Percentiles rank a stretch among this genome's conserved stretches.
phyloP scores from a whole-genome alignment of 352 stramenopile species.

The Pythium aphanidermatum region DNA sequence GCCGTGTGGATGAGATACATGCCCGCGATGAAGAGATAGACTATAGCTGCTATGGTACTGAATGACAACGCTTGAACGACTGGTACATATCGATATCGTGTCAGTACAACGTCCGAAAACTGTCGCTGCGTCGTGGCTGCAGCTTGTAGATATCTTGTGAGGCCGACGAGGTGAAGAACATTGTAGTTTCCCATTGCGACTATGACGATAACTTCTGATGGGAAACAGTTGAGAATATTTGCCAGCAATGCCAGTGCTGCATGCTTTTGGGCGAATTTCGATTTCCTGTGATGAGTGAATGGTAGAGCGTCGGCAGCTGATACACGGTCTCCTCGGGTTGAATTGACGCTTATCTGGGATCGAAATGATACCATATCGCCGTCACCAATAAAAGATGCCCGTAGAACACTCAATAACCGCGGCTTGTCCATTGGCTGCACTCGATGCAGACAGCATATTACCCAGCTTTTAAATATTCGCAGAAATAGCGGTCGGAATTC shows the following conservation, averaged over 20 bases:
- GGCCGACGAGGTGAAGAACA: conserved; percentile 36
- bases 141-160: conserved; percentile 23
- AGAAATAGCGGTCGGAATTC: conserved; percentile 1
- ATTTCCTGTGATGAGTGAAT: not conserved
- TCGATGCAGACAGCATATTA: conserved; percentile 7
- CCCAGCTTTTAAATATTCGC: not conserved
- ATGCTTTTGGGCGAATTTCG: not conserved
- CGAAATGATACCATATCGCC: conserved; percentile 5
- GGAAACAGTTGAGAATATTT: conserved; percentile 25
- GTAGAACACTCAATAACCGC: conserved; percentile 9
- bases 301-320: conserved; percentile 11
- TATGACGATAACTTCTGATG: conserved; percentile 29
- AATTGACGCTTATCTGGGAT: conserved; percentile 7
- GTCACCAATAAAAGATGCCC: conserved; percentile 7
- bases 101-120: conserved; percentile 22
- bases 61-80: conserved; percentile 35
- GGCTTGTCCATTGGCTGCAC: conserved; percentile 9
- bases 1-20: conserved; percentile 55
- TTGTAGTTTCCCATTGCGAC: conserved; percentile 27
- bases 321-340: conserved; percentile 4
- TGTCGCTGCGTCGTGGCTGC: conserved; percentile 6
- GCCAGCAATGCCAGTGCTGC: not conserved
- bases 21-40: conserved; percentile 37
- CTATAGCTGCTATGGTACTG: conserved; percentile 34
- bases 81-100: conserved; percentile 10